phyloP scores from a whole-genome alignment of 176 grass and related monocot genomes.

The Triticum timopheevii region DNA sequence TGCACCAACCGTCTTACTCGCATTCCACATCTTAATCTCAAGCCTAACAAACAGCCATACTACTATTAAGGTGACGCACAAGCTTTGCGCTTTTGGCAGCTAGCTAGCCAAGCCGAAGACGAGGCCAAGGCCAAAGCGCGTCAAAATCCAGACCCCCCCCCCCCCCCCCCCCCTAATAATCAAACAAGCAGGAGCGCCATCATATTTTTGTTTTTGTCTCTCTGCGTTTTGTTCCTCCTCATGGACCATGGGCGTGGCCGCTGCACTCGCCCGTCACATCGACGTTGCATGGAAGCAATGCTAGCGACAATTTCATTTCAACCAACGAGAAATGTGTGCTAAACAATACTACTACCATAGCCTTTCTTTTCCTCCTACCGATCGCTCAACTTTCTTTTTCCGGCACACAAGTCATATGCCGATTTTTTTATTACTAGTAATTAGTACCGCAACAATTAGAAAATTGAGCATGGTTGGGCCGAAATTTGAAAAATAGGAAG shows the following conservation, averaged over 20 bases:
- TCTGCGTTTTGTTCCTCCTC: neutral
- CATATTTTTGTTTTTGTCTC: neutral
- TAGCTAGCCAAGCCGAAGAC: neutral
- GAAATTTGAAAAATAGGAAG: too few relatives aligned
- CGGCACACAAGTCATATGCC: neutral
- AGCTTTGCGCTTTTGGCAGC: neutral
- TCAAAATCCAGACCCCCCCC: neutral
- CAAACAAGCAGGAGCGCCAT: neutral
- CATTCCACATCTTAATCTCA: neutral
- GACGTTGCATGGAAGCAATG: conserved; percentile 20
- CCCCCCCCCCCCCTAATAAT: neutral
- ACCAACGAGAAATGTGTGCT: neutral
- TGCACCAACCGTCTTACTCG: neutral
- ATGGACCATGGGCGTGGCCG: neutral
- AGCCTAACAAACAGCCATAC: neutral
- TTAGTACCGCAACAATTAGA: too few relatives aligned
- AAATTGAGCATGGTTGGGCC: too few relatives aligned
- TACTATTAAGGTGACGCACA: neutral
- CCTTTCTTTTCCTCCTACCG: neutral
- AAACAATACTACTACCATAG: neutral
- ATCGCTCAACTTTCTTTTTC: neutral
- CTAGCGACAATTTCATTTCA: neutral
- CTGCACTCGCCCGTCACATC: neutral
- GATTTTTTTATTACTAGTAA: too few relatives aligned
- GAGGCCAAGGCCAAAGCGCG: neutral